Base-by-base conservation (phyloP, 148 eudicot genomes). In the Spergularia marina region DNA sequence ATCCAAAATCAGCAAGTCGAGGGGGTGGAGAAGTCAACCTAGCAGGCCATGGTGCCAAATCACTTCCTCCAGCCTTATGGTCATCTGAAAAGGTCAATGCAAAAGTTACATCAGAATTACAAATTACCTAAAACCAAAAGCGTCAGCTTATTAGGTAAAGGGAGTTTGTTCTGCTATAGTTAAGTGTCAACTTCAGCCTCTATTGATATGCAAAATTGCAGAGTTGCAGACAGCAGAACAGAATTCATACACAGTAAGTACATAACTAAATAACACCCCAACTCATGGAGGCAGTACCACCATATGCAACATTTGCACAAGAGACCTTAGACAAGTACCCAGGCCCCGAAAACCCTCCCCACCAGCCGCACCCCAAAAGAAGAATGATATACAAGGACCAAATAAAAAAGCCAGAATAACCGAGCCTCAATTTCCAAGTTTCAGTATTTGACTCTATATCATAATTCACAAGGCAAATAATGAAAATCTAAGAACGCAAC, bases 1-100 rank as follows among this genome's bases (percentile, higher is more conserved):
- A 88, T 59, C 97, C 93, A 83, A 96, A 91, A 88, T 96, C 99
- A 82, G 98, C 94, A 81, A 96, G 99, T 39, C 98, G 88, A 34
- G 99, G 99, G 78, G 99, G 95, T 55, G 99, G 92, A 77, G 90
- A 44, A 74, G 98, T 96, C 84, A 91, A 76, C 72, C 98, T 88
- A 36, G 91, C 94, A 66, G 99, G 99, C 99, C 99, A 96, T 68
- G 99, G 97, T 34, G 91, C 91, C 82, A 96, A 83, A 62, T 90
- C 98, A 79, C 98, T 87, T 72, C 98, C 99, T 71, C 85, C 82
- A 76, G 78, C 79, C 78, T 81, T 88, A 80, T 96, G 98, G 71
- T 96, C 99, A 88, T 92, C 99, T 96, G 84, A 80, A 68, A 78
- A 79, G 54, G 57, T 36, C 69, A 71, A 70, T 8, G 30, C 13